Conservation (phyloP, 2,329 filamentous ascomycete species). For the Xylaria arbuscula region DNA sequence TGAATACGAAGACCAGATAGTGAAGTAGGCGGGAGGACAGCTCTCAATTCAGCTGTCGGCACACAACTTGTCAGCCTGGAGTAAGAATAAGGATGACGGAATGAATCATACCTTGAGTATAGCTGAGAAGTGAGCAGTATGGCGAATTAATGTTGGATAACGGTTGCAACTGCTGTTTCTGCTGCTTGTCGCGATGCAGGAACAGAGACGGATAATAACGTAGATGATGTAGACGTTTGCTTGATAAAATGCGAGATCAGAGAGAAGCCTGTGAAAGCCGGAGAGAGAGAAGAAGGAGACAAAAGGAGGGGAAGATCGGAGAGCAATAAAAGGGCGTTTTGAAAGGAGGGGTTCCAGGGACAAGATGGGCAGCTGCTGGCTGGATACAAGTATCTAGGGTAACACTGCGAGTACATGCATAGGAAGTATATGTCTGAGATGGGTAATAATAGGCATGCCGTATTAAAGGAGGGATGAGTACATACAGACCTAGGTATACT, state of each 20-base stretch:
- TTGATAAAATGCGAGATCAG: conserved; percentile 38
- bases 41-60: conserved; percentile 23
- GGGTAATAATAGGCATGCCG: not conserved
- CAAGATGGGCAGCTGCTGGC: conserved; percentile 22
- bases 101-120: conserved; percentile 34
- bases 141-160: conserved; percentile 26
- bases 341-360: conserved; percentile 39
- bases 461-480: not conserved
- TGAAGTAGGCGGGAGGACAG: not conserved
- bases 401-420: conserved; percentile 1
- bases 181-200: conserved; percentile 30
- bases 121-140: conserved; percentile 32
- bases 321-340: conserved; percentile 40
- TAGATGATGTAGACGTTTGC: conserved; percentile 27
- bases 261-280: conserved; percentile 38
- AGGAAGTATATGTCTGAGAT: not conserved
- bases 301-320: conserved; percentile 38
- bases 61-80: conserved; percentile 6
- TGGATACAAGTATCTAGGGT: conserved; percentile 23
- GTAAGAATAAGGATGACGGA: not conserved
- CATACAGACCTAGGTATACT: not conserved
- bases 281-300: conserved; percentile 34
- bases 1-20: conserved; percentile 19
- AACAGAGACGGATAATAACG: conserved; percentile 47
- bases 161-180: conserved; percentile 16